Evolutionary conservation across 345 rosid species (phyloP).

Genomic region (Brassica juncea): DNA sequence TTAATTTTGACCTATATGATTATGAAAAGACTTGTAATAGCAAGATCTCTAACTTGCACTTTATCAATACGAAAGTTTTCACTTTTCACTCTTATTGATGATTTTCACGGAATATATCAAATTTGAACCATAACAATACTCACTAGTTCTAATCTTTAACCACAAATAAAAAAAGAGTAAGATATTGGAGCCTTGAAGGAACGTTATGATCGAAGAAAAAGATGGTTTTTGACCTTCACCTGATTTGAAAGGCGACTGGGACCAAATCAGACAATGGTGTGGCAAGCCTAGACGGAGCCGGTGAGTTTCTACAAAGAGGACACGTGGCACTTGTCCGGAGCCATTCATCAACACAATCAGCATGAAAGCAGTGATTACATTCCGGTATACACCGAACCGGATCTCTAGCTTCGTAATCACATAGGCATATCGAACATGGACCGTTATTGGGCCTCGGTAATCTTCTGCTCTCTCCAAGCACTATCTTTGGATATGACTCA

Average conservation of each 20-base stretch:
- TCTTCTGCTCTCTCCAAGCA: slow-evolving; percentile 63
- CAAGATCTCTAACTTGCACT: neutral
- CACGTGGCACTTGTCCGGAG: slow-evolving; percentile 67
- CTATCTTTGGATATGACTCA: slow-evolving; percentile 58
- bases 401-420: slow-evolving; percentile 58
- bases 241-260: slow-evolving; percentile 48
- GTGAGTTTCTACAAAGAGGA: slow-evolving; percentile 74
- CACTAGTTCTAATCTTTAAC: neutral
- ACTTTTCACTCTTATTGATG: neutral
- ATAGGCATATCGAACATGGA: slow-evolving; percentile 66
- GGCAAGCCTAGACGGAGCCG: slow-evolving; percentile 46
- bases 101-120: neutral
- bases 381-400: slow-evolving; percentile 59
- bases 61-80: neutral
- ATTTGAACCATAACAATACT: neutral
- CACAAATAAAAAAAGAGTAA: neutral
- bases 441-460: slow-evolving; percentile 61
- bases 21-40: slow-evolving; percentile 2
- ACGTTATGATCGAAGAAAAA: neutral
- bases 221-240: slow-evolving; percentile 45
- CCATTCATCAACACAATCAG: slow-evolving; percentile 73
- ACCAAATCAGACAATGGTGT: slow-evolving; percentile 67
- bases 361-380: slow-evolving; percentile 76
- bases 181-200: neutral
- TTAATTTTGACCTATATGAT: slow-evolving; percentile 13